Base-by-base conservation (phyloP, 2,329 filamentous ascomycete species). In the Pseudogymnoascus sp. region DNA sequence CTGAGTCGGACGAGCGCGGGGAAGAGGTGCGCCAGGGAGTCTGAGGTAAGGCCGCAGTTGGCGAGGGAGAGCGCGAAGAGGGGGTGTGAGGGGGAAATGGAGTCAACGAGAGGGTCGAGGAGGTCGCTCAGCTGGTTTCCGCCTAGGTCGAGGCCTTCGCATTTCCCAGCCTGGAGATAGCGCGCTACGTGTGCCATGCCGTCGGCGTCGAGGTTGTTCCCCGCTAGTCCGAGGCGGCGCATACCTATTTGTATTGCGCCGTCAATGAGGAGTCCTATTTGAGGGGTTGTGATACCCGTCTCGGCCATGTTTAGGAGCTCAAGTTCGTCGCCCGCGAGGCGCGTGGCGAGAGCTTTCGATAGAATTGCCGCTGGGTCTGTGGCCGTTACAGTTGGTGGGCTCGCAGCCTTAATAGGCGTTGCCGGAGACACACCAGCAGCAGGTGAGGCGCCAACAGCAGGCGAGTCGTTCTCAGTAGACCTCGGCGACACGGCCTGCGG, bases 91-190 rank as follows among this genome's bases (percentile, higher is more conserved):
- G 75, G 73, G 3, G 77, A 73, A n/a, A 87, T 73, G 0, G 81
- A 79, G 2, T 77, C 75, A 3, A 81, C 81, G 59, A 88, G 74
- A 1, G 74, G 74, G 13, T 80, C 81, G 33, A 86, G 77, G 42
- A 83, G 79, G 33, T 84, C 79, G 48, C 78, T 74, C 15, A 88
- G 73, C 66, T 94, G 85, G 69, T 97, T 97, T 25, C 92, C 91
- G 41, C 92, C 91, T 10, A 97, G 77, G 73, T 97, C 94, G 4
- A 99, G 80, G 5, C 91, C 93, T 73, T 95, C 89, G 68, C 93
- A 97, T 59, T 87, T 82, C 0, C 89, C 88, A 21, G 85, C 86
- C 29, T 85, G 82, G 17, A 97, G 74, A 71, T 92, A 97, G 61
- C 84, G 84, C 31, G 88, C 81, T 31, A 97, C 83, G 70, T 96